phyloP scores from a whole-genome alignment of 2,329 filamentous ascomycete species.

The Aschersonia sp. region DNA sequence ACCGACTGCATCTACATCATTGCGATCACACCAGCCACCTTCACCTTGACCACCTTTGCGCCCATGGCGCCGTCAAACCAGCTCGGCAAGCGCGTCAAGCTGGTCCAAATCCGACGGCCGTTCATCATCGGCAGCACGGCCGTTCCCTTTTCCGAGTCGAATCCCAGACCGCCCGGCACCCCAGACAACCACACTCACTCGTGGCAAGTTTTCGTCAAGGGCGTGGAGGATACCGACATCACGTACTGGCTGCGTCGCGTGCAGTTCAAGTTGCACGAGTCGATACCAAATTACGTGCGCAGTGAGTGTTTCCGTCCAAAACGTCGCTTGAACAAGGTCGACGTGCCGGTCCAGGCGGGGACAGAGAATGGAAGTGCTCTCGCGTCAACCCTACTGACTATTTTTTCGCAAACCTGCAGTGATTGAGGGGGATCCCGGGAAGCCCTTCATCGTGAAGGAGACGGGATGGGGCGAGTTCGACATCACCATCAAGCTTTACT shows the following conservation, averaged over 20 bases:
- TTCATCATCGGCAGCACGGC: constrained; percentile 73
- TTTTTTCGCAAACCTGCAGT: constrained; percentile 20
- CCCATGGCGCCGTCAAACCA: constrained; percentile 45
- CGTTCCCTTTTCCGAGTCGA: constrained; percentile 62
- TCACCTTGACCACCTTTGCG: not conserved
- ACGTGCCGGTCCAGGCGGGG: too few relatives aligned
- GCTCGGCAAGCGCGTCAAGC: constrained; percentile 49
- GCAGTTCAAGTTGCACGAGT: constrained; percentile 96
- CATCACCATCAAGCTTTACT: constrained; percentile 90
- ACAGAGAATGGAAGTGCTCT: too few relatives aligned
- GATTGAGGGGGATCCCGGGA: constrained; percentile 55
- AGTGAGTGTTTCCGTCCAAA: constrained; percentile 30
- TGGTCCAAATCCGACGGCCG: constrained; percentile 47
- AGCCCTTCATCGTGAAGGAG: constrained; percentile 71
- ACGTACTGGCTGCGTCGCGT: constrained; percentile 95
- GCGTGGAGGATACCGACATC: constrained; percentile 78
- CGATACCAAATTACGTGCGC: constrained; percentile 80
- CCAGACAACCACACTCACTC: constrained; percentile 91
- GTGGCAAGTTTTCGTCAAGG: constrained; percentile 90
- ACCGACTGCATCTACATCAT: too few relatives aligned
- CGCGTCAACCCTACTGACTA: not conserved
- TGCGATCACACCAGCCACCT: not conserved
- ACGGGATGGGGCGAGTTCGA: constrained; percentile 98
- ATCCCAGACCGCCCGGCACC: constrained; percentile 61
- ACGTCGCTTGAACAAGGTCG: too few relatives aligned